Base-by-base conservation (phyloP, 1,284 basidiomycete genomes). In the Thelephora terrestris region DNA sequence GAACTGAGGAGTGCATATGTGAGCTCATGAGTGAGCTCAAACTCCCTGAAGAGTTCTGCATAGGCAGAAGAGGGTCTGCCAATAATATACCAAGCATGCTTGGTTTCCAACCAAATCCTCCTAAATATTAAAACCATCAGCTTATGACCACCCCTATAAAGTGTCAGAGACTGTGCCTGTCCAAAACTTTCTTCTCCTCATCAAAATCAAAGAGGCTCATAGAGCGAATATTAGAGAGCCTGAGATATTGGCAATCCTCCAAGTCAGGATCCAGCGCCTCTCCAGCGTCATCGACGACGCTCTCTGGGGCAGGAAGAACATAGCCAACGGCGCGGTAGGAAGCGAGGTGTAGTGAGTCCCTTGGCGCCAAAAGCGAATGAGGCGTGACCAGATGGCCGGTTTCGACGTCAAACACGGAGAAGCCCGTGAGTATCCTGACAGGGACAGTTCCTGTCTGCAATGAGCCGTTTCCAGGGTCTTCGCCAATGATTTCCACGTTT, bases 41-140 rank as follows among this genome's bases (percentile, higher is more conserved):
- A 75, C 0, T 58, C 47, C 1, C 49, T 47, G 53, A 70, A 81
- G 48, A 69, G 69, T 0, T 64, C 58, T 2, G 47, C 50, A 53
- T 84, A 84, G 2, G 49, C 23, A 1, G 47, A 42, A 1, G 73
- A 69, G 0, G 81, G 79, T 2, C 52, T 50, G 10, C 68, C 67
- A 2, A 84, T 64, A 49, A 83, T 79, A 54, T 85, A 84, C 81
- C 81, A 84, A 0, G 80, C 78, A 56, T 62, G 53, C 21, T 58
- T 25, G 1, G 73, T 75, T 24, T 63, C 58, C 23, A 75, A 53
- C 47, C 70, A 73, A 7, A 73, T 64, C 39, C 68, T 67, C 32
- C 68, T 68, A 47, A 3, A 43, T 3, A 20, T 35, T 47, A 39
- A 27, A 47, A 51, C 54, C 37, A 36, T 39, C 34, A 40, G 23